Percentiles rank a stretch among this genome's conserved stretches.
These are phyloP conservation scores for Plicaturopsis crispa DNA, from an alignment of 768 basidiomycete genomes.

Conservation along the genomic window DNA sequence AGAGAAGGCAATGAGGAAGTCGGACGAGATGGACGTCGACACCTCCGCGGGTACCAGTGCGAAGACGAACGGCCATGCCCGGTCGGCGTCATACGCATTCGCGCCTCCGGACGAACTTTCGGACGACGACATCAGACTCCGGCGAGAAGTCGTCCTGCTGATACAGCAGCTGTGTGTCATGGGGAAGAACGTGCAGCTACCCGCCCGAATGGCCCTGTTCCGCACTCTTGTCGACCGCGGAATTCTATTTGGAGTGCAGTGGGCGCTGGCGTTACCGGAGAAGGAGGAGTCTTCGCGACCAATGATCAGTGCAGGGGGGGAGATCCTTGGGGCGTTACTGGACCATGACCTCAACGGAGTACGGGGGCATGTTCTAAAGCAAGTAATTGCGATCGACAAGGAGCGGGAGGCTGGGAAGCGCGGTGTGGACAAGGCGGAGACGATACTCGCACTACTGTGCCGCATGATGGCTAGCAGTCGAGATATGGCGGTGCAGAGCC, in stretches of 20 bases:
- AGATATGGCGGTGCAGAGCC: constrained; percentile 84
- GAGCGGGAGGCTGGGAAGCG: constrained; percentile 50
- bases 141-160: constrained; percentile 77
- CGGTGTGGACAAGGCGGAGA: constrained; percentile 59
- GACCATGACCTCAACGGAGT: constrained; percentile 91
- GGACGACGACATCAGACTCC: constrained; percentile 46
- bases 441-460: constrained; percentile 70
- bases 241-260: constrained; percentile 85
- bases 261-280: constrained; percentile 75
- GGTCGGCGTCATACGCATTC: constrained; percentile 35
- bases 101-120: constrained; percentile 48
- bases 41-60: constrained; percentile 16
- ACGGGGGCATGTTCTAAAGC: constrained; percentile 77
- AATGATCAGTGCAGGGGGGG: constrained; percentile 79
- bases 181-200: constrained; percentile 95
- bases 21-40: constrained; percentile 21
- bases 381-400: constrained; percentile 63
- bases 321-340: constrained; percentile 75
- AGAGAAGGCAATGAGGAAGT: constrained; percentile 17
- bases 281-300: constrained; percentile 35
- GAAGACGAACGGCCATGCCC: constrained; percentile 31
- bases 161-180: constrained; percentile 90
- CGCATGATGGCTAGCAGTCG: constrained; percentile 69
- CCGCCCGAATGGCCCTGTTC: constrained; percentile 79
- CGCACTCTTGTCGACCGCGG: constrained; percentile 83